Evolutionary conservation across 2,329 filamentous ascomycete genomes (phyloP), one percentile per base, ranked within the genome.

Genomic region (Penicillium sp.): DNA sequence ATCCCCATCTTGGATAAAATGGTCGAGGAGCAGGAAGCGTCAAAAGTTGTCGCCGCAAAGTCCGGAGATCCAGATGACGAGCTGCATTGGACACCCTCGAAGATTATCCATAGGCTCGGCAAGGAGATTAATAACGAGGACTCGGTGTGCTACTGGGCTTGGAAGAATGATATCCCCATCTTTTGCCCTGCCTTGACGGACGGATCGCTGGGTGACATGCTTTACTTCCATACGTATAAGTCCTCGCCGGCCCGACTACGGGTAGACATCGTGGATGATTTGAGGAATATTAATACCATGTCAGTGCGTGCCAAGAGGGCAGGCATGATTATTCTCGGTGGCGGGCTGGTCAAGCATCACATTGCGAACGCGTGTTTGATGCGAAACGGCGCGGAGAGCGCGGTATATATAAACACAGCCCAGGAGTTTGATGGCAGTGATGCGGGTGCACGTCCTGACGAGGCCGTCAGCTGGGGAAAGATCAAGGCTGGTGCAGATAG

Each of bases 351-450:
- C 66, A 99, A 99, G 78, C 94, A 99, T 68, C 94, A 99, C 72
- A 97, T 99, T 69, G 92, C 94, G 52, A 99, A 99, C 71, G 94
- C 94, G 2, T 96, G 91, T 66, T 74, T 99, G 66, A 97, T 99
- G 94, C 85, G 94, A 50, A 99, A 99, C 67, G 94, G 94, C 1
- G 94, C 94, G 16, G 94, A 99, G 73, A 93, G 90, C 61, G 94
- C 94, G 1, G 94, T 99, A 1, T 99, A 96, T 71, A 91, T 99
- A 73, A 99, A 99, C 74, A 99, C 94, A 1, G 94, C 86, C 0
- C 91, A 97, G 71, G 94, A 99, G 71, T 99, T 97, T 70, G 94
- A 99, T 71, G 94, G 94, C 2, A 97, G 91, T 66, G 94, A 99
- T 76, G 93, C 94, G 0, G 94, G 94, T 1, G 94, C 94, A 3